Evolutionary conservation across 345 rosid species (phyloP).

Genomic region (Brassica incana): DNA sequence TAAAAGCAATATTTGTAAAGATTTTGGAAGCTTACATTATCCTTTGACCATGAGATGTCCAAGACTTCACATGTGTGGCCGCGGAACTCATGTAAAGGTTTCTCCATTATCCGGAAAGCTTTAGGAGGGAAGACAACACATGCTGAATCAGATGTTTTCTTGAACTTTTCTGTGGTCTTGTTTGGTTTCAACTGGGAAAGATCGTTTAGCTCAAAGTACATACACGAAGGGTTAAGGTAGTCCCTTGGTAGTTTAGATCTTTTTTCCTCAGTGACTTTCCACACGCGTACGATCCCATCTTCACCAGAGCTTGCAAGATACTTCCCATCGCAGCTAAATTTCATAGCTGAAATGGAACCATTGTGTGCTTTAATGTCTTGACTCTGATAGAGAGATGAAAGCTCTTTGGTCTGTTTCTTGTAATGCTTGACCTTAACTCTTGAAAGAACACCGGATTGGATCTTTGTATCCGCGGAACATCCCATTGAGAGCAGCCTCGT

Average conservation of each 20-base stretch:
- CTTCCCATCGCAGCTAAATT: slow-evolving; percentile 75
- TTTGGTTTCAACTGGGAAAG: slow-evolving; percentile 66
- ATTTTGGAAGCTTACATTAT: slow-evolving; percentile 56
- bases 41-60: slow-evolving; percentile 78
- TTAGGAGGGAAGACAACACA: slow-evolving; percentile 73
- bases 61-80: slow-evolving; percentile 70
- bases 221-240: slow-evolving; percentile 61
- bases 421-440: slow-evolving; percentile 71
- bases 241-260: slow-evolving; percentile 47
- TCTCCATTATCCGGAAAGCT: slow-evolving; percentile 71
- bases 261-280: slow-evolving; percentile 70
- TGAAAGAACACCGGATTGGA: slow-evolving; percentile 27
- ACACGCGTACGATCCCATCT: slow-evolving; percentile 62
- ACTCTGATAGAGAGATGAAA: slow-evolving; percentile 70
- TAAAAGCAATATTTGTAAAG: slow-evolving; percentile 12
- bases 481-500: slow-evolving; percentile 56
- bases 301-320: slow-evolving; percentile 82
- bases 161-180: slow-evolving; percentile 49
- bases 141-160: slow-evolving; percentile 70
- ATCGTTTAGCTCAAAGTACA: slow-evolving; percentile 66
- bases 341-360: slow-evolving; percentile 70
- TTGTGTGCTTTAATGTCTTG: slow-evolving; percentile 77
- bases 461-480: slow-evolving; percentile 50
- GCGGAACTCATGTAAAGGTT: slow-evolving; percentile 62
- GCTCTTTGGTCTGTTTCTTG: slow-evolving; percentile 62